These are phyloP conservation scores for Sesbania bispinosa DNA, from an alignment of 306 rosid species.

Conservation along the genomic window DNA sequence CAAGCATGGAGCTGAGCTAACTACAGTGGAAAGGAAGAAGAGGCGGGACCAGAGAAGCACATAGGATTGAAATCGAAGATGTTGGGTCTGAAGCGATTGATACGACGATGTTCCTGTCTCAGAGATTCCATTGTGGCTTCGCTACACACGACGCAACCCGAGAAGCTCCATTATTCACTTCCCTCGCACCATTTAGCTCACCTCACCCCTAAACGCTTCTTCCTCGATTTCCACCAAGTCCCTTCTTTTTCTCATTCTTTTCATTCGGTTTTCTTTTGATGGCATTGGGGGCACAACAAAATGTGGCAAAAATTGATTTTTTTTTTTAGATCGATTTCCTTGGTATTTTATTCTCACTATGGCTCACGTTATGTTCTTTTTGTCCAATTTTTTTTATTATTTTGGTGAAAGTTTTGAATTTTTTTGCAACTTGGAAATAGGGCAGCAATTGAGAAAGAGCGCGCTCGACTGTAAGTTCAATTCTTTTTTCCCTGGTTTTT, in stretches of 20 bases:
- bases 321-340: too few species aligned
- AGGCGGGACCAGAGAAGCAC: not conserved
- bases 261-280: not conserved
- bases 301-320: not conserved
- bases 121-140: constrained; percentile 37
- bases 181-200: constrained; percentile 58
- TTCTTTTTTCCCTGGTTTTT: not conserved
- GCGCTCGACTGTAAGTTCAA: constrained; percentile 91
- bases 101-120: constrained; percentile 20
- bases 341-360: not conserved
- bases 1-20: not conserved
- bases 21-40: not conserved
- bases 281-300: not conserved
- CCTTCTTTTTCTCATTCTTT: not conserved
- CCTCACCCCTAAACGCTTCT: constrained; percentile 67
- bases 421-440: constrained; percentile 60
- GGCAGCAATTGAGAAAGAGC: constrained; percentile 65
- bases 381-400: not conserved
- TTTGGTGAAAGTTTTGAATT: not conserved
- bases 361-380: not conserved
- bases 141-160: constrained; percentile 22
- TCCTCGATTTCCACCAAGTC: constrained; percentile 78
- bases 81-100: constrained; percentile 50
- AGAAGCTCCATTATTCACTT: constrained; percentile 27
- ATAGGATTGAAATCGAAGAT: constrained; percentile 21